Base-by-base conservation (phyloP, 257 asterid species). In the Solanum appendiculatum region DNA sequence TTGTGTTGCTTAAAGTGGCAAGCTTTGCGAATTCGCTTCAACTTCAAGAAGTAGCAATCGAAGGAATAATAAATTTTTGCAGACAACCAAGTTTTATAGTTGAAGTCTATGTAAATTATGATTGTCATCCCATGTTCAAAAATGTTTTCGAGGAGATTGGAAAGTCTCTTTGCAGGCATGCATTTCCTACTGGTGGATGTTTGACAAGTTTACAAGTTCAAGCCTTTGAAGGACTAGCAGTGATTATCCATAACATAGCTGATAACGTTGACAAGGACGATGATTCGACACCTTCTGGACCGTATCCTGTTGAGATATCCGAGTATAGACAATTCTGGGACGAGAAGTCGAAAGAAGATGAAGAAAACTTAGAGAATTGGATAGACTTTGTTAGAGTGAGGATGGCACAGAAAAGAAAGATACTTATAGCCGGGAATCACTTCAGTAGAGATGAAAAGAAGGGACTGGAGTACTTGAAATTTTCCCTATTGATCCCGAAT, bases 1-100 rank as follows among this genome's bases (percentile, higher is more conserved):
- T 92, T 73, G 98, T 95, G 46, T 36, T 95, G 88, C 90, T 95
- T 31, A 90, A 90, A 88, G 95, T 91, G 2, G 91, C 97, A 6
- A 88, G 84, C 82, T 92, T 90, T 1, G 91, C 89, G 23, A 91
- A 39, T 86, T 85, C 97, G 7, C 37, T 89, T 34, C 97, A 93
- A 85, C 94, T 95, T 58, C 99, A 97, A 77, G 99, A 97, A 87
- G 96, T 97, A 3, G 98, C 98, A 3, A 74, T 94, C 0, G 99
- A 97, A 89, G 99, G 93, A n/a, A 75, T 97, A 74, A 91, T 93
- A 82, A 97, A 93, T 73, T 97, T 95, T 90, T 94, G 98, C 91
- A 91, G 99, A 86, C 99, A 97, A 39, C 95, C 97, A 1, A 88
- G 89, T 23, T 97, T 97, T 89, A 87, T 89, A 16, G 90, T 92